Percentiles rank a stretch among this genome's conserved stretches.
These are phyloP conservation scores for Floccularia luteovirens DNA, from an alignment of 768 basidiomycete species.

Conservation along the genomic window DNA sequence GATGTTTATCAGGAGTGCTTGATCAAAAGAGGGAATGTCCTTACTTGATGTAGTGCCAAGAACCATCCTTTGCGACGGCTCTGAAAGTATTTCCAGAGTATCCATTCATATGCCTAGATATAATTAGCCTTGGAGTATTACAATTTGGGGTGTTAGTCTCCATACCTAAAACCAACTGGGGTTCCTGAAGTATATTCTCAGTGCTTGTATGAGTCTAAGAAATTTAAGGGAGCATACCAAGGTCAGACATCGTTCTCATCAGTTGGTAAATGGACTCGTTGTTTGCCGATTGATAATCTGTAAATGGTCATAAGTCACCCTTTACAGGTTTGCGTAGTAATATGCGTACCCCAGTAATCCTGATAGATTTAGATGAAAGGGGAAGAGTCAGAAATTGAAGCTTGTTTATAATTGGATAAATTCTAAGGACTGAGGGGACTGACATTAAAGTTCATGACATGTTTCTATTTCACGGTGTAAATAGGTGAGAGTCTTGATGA, in stretches of 20 bases:
- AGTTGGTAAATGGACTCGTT: slow-evolving; percentile 38
- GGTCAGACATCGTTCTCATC: slow-evolving; percentile 46
- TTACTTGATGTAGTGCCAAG: slow-evolving; percentile 49
- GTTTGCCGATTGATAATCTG: slow-evolving; percentile 40
- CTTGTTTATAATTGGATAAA: neutral
- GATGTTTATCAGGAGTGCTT: neutral
- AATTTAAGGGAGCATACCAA: slow-evolving; percentile 21
- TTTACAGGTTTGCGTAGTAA: neutral
- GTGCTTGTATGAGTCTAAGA: neutral
- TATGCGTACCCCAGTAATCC: slow-evolving; percentile 9
- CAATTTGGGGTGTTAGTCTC: slow-evolving; percentile 7
- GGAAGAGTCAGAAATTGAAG: neutral
- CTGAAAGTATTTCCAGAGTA: slow-evolving; percentile 15
- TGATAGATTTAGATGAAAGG: no score
- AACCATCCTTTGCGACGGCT: slow-evolving; percentile 31
- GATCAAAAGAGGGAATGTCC: neutral
- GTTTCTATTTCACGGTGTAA: no score
- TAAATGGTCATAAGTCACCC: slow-evolving; percentile 4
- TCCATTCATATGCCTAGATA: slow-evolving; percentile 12
- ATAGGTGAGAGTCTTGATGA: neutral
- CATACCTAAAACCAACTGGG: slow-evolving; percentile 31
- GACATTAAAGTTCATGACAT: no score
- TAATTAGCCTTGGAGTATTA: neutral
- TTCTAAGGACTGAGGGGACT: no score
- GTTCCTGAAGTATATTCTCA: slow-evolving; percentile 11